Evolutionary conservation across 2,329 filamentous ascomycete species (phyloP).

Genomic region (Exophiala alcalophila): DNA sequence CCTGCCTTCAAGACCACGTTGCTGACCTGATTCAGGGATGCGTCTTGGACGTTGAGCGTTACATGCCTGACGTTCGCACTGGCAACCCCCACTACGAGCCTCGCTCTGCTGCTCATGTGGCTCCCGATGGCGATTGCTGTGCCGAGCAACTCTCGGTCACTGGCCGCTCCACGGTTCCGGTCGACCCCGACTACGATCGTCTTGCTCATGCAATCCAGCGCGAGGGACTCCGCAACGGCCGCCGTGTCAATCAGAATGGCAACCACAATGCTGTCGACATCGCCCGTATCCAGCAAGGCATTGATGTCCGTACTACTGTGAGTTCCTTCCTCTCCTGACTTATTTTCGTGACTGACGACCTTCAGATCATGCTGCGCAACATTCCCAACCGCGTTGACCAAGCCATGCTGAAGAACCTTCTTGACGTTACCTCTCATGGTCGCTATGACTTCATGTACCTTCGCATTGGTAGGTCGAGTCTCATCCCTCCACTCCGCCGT

Average conservation of each 20-base stretch:
- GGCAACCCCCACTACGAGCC: conserved; percentile 16
- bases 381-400: conserved; percentile 85
- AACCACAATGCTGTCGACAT: conserved; percentile 47
- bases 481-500: background rate
- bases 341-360: conserved; percentile 11
- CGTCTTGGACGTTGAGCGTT: conserved; percentile 29
- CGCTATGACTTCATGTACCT: conserved; percentile 95
- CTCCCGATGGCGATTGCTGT: no score
- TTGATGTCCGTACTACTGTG: conserved; percentile 73
- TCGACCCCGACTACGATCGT: conserved; percentile 34
- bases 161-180: conserved; percentile 41
- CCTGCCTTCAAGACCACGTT: background rate
- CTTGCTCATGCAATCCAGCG: conserved; percentile 29
- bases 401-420: conserved; percentile 69
- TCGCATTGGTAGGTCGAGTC: conserved; percentile 62
- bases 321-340: conserved; percentile 33
- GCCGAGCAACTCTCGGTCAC: conserved; percentile 35
- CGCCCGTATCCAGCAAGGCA: conserved; percentile 53
- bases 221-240: conserved; percentile 20
- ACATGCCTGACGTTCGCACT: conserved; percentile 18
- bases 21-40: conserved; percentile 32
- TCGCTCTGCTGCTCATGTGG: background rate
- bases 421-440: conserved; percentile 75
- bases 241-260: conserved; percentile 27
- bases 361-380: conserved; percentile 86